Base-by-base conservation (phyloP, 352 stramenopile genomes). In the Bremia lactucae region DNA sequence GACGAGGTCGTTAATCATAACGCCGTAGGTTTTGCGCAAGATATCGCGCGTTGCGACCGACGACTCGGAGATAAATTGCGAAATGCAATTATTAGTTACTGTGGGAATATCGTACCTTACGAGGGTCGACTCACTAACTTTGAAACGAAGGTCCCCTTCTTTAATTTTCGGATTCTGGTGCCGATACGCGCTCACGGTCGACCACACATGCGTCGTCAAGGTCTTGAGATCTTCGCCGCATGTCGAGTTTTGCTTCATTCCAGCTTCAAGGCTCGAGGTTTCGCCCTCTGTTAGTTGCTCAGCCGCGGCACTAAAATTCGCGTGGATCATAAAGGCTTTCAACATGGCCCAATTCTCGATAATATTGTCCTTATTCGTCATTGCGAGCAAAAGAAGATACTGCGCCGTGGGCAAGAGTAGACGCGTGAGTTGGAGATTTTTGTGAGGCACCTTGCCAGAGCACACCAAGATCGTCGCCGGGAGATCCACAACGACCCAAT, bases 1-100 rank as follows among this genome's bases (percentile, higher is more conserved):
- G 25, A 78, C 66, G 16, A 83, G 49, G 14, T 70, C 54, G 44
- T 76, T 63, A 5, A 83, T 49, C 13, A 83, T 70, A 11, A 69
- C 62, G 1, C 65, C 46, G 6, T 76, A 50, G 0, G 66, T 68
- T 39, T 72, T 72, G 26, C 68, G 57, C 6, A 52, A 68, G 11
- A 49, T 36, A 39, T 64, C 71, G 0, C 51, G 57, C 0, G 51
- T 65, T 1, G 24, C 41, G 3, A 26, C 6, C 0, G 20, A 55
- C 2, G 51, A 62, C 23, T 62, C 40, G 4, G 35, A 24, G 19
- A 49, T 53, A 37, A 67, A 62, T 16, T 61, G 46, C 1, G 16
- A 21, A 37, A 75, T 64, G 34, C 72, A 86, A 35, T 62, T 65
- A 22, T 59, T 58, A 2, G 66, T 74, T 1, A 69, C 59, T 2